Evolutionary conservation across 139 green algal genomes (phyloP), one percentile per base, ranked within the genome.

Genomic region (Chlorella sorokiniana): DNA sequence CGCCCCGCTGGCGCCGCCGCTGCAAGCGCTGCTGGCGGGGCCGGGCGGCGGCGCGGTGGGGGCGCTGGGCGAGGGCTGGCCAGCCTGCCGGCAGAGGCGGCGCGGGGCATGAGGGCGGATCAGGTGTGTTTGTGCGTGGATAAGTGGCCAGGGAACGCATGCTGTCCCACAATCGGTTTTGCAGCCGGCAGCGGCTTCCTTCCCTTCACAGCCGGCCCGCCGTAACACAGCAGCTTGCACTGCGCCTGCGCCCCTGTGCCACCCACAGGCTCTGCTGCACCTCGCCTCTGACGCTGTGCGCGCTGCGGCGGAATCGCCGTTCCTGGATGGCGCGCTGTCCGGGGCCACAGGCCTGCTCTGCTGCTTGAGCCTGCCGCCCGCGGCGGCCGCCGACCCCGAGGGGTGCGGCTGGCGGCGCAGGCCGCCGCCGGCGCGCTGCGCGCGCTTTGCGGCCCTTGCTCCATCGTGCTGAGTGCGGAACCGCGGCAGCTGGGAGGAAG

Each of bases 291-390:
- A 92, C 33, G 87, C 88, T 29, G 84, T 89, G 33, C 64, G 76
- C 6, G 88, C 91, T 3, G 93, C 93, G 3, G 81, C 85, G 7
- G 90, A 95, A 62, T 94, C 88, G 23, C 93, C 93, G 6, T 96
- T 96, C 74, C 79, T 96, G 33, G 93, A 96, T n/a, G 79, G 79
- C 9, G 83, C 87, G 5, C 69, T 94, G 61, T 78, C 44, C 16
- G 31, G n/a, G 33, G 87, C 89, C 31, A 86, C 74, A 10, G 89
- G 83, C 29, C 88, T 94, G 80, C 87, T 96, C 75, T 96, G 92
- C 76, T 89, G 92, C 77, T 84, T 96, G 78, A 84, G 45, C 37
- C 85, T 96, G 81, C 92, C 93, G 16, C 59, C 81, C 3, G 16
- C 61, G n/a, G n/a, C n/a, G 61, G 59, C 42, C 16, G 54, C 79